Evolutionary conservation across 75 land plant species (phyloP).

Genomic region (Selaginella moellendorffii): DNA sequence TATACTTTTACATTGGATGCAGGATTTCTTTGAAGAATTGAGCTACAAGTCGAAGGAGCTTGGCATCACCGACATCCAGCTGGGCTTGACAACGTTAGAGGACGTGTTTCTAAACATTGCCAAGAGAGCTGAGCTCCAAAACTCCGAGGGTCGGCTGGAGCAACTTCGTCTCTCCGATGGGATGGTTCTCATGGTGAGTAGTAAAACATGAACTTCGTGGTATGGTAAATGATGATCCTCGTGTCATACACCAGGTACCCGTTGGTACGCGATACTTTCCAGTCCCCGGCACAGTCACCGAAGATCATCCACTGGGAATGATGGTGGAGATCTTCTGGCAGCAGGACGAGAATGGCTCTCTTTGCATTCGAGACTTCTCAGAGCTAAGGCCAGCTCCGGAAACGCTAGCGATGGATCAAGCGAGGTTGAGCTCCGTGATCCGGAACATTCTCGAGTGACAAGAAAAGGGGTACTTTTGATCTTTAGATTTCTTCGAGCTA

Average conservation of each 20-base stretch:
- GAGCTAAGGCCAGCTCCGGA: constrained; percentile 32
- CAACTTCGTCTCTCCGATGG: constrained; percentile 47
- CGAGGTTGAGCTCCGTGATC: not conserved
- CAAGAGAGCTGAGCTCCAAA: constrained; percentile 76
- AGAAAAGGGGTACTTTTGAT: too few species aligned
- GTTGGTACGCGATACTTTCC: constrained; percentile 56
- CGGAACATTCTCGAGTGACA: too few species aligned
- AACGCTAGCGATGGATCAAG: constrained; percentile 5
- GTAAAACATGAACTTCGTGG: too few species aligned
- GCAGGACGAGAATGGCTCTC: constrained; percentile 71
- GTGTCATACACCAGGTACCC: too few species aligned
- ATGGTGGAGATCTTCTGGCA: constrained; percentile 89
- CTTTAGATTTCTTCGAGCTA: too few species aligned
- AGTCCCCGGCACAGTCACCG: constrained; percentile 60
- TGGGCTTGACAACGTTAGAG: constrained; percentile 83
- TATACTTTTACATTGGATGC: not conserved
- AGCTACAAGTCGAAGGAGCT: constrained; percentile 51
- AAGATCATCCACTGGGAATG: constrained; percentile 50
- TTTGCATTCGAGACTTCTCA: constrained; percentile 68
- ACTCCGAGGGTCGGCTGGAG: constrained; percentile 57
- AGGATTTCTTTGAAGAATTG: constrained; percentile 73
- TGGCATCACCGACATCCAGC: constrained; percentile 76
- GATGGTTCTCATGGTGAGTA: not conserved
- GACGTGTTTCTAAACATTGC: constrained; percentile 97
- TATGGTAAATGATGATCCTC: too few species aligned